Evolutionary conservation across 2,329 filamentous ascomycete genomes (phyloP), one percentile per base, ranked within the genome.

Genomic region (Calycina marina): DNA sequence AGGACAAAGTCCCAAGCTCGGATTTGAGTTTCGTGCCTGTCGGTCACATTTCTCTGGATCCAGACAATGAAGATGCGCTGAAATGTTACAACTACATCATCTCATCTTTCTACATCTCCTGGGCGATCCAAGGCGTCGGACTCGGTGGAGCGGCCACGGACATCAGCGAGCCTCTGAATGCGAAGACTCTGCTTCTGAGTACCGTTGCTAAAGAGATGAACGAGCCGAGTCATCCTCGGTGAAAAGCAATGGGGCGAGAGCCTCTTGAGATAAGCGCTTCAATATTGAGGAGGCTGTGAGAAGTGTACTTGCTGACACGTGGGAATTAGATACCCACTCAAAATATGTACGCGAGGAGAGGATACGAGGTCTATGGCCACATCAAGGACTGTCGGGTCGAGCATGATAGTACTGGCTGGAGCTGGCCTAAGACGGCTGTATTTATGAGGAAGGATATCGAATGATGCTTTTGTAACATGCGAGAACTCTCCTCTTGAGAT

Each of bases 291-390:
- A 15, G 15, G 10, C 10, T 15, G 12, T 17, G 5, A 29, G 14
- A 5, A 31, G 14, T 11, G 13, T 22, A n/a, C 12, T 31, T 6
- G 10, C 8, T 11, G 8, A 2, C 4, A 24, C 18, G 10, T 26
- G 20, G 18, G 34, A 20, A 30, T 4, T 25, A 47, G 45, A 36
- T 49, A 26, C 38, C 35, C 8, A 46, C 40, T 22, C 41, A 48
- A 25, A 39, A 40, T 11, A 49, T 45, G 48, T 50, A 50, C 40
- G 36, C 35, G 18, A 40, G 46, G 20, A 41, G 46, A 14, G 47
- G 45, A 4, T 50, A 48, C 38, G 14, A 41, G 22, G 29, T 37
- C 11, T 44, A 36, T 32, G 36, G 38, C 11, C 8, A 11, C n/a
- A 30, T 36, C 6, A 34, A 42, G 5, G 40, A 38, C 6, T 25